Evolutionary conservation across 768 basidiomycete species (phyloP), one percentile per base, ranked within the genome.

Genomic region (Lactarius sanguifluus): DNA sequence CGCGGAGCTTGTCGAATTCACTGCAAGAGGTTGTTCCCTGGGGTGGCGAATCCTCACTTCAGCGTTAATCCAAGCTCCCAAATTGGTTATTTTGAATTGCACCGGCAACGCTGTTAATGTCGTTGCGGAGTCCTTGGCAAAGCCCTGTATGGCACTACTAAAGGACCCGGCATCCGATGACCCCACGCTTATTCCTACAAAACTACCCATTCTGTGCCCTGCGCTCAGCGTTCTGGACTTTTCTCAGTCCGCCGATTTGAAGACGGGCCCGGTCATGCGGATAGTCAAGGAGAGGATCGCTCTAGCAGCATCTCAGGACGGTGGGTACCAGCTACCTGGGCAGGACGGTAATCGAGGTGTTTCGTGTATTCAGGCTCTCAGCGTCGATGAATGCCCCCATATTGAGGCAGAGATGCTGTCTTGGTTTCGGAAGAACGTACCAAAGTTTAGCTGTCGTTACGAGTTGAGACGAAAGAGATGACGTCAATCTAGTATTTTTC

Each of bases 321-420:
- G 60, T 45, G 63, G 69, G 59, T 62, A 57, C 47, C 38, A n/a
- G n/a, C 57, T 59, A 52, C 36, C 58, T 0, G 58, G 52, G 36
- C 34, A 64, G 10, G 56, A 57, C 38, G 36, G 15, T 12, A 36
- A 66, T 36, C 63, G 59, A 57, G 20, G 10, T 5, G 69, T 71
- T 36, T 50, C 59, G 52, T 34, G 36, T 5, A 61, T 71, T 32
- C 61, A 57, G 28, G 34, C 36, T 8, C 62, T 71, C 52, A 60
- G 45, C n/a, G 18, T 71, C 10, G 68, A 71, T 16, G 68, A 59
- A 30, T 71, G 70, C 30, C 64, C 62, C 9, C 59, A 52, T 18
- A 71, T 71, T 23, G 70, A 71, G 25, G 68, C 62, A 8, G 68
- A 71, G 32, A 40, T 61, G 13, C 56, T 69, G 6, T 62, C 70